A percentile compares a stretch with the other conserved stretches of the same genome.
Conservation (phyloP, 371 early-diverging fungal species). For the Mucor piriformis region DNA sequence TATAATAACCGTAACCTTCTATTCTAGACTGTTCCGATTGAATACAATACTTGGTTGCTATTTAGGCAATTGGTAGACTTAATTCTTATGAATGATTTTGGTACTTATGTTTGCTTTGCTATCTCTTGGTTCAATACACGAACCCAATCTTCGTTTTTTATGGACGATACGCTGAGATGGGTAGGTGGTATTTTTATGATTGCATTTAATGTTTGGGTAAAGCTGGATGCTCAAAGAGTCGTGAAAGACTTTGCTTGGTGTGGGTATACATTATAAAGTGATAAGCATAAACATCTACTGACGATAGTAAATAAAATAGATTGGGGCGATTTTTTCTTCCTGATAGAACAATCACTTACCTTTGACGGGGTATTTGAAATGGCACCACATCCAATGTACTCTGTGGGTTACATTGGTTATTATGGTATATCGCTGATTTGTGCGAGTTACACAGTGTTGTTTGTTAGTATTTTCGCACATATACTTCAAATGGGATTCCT, state of each 20-base stretch:
- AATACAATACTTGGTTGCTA: conserved; percentile 90
- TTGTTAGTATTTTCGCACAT: conserved; percentile 82
- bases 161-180: conserved; percentile 61
- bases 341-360: conserved; percentile 75
- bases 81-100: conserved; percentile 86
- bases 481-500: conserved; percentile 83
- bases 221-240: conserved; percentile 86
- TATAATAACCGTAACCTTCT: background rate
- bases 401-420: conserved; percentile 90
- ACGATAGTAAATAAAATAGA: conserved; percentile 12
- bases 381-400: conserved; percentile 96
- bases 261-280: background rate
- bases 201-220: conserved; percentile 88
- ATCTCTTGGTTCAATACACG: conserved; percentile 60
- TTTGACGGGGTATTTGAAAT: conserved; percentile 92
- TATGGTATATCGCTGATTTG: conserved; percentile 87
- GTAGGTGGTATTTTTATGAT: conserved; percentile 75
- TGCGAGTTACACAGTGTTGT: conserved; percentile 81
- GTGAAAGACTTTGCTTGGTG: conserved; percentile 94
- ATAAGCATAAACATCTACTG: background rate
- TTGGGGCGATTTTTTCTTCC: conserved; percentile 96
- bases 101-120: conserved; percentile 77
- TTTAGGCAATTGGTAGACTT: conserved; percentile 87
- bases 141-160: conserved; percentile 34
- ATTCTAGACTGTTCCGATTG: conserved; percentile 49